Conservation (phyloP, 192 early-diverging fungal species). For the Jimgerdemannia lactiflua region DNA sequence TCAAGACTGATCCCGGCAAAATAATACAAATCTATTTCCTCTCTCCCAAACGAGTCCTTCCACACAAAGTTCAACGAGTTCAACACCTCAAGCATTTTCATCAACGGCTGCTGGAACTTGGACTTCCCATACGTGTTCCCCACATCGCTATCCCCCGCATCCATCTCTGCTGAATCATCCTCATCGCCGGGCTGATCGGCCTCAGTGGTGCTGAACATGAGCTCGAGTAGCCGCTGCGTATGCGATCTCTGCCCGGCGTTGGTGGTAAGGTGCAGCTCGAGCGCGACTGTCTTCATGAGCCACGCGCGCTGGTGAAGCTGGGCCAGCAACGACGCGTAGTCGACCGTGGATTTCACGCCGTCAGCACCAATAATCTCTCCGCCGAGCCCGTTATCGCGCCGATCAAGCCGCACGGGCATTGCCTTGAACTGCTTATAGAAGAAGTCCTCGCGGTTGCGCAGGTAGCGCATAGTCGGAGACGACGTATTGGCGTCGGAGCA, state of each 20-base stretch:
- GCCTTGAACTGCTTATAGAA: conserved; percentile 61
- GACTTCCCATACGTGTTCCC: conserved; percentile 12
- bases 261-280: conserved; percentile 73
- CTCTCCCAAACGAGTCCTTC: conserved; percentile 31
- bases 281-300: conserved; percentile 81
- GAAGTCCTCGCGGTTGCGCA: conserved; percentile 79
- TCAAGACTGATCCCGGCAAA: conserved; percentile 45
- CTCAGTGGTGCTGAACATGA: conserved; percentile 31
- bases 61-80: conserved; percentile 64
- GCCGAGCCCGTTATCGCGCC: not conserved
- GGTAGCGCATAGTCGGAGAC: conserved; percentile 67
- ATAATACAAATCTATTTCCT: conserved; percentile 31
- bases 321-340: conserved; percentile 23
- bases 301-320: conserved; percentile 86
- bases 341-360: conserved; percentile 33
- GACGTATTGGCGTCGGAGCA: conserved; percentile 70
- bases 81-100: conserved; percentile 72
- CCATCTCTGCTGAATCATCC: conserved; percentile 28
- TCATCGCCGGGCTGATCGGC: conserved; percentile 17
- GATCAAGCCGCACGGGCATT: conserved; percentile 35
- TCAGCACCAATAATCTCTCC: conserved; percentile 45
- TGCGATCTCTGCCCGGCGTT: conserved; percentile 35
- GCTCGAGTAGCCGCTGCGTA: conserved; percentile 27
- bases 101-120: conserved; percentile 57
- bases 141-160: conserved; percentile 12